phyloP scores from a whole-genome alignment of 139 green algal genomes.

The Edaphochlamys debaryana region DNA sequence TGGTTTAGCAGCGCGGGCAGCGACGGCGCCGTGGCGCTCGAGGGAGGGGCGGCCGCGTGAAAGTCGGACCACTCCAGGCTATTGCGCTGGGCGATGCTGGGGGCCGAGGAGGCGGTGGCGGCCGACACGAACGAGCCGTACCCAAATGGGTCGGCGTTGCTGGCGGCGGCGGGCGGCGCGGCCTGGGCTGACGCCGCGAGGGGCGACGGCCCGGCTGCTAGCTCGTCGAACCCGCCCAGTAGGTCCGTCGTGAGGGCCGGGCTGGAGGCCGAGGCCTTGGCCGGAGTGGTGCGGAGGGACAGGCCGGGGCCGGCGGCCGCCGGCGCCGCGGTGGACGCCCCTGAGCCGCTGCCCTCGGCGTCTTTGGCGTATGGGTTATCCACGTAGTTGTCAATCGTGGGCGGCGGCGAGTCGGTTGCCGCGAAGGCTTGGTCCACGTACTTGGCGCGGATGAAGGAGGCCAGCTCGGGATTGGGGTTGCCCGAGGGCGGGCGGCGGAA shows the following conservation, averaged over 20 bases:
- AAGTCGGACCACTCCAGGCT: conserved; percentile 50
- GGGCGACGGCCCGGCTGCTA: neutral
- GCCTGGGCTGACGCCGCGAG: neutral
- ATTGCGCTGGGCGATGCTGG: neutral
- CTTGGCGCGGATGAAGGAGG: conserved; percentile 87
- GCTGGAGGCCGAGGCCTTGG: neutral
- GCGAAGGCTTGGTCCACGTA: conserved; percentile 69
- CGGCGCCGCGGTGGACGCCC: neutral
- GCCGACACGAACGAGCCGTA: conserved; percentile 37
- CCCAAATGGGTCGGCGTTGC: conserved; percentile 5
- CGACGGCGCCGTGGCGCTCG: neutral
- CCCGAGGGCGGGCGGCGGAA: conserved; percentile 78
- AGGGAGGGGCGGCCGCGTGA: neutral
- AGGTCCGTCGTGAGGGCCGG: conserved; percentile 32
- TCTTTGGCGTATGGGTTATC: conserved; percentile 71
- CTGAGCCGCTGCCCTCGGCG: neutral
- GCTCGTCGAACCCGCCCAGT: conserved; percentile 46
- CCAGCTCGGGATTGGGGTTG: conserved; percentile 75
- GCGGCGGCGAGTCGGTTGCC: conserved; percentile 66
- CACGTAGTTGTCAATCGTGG: conserved; percentile 84
- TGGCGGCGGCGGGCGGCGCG: neutral
- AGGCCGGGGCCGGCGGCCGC: neutral
- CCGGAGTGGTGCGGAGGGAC: neutral
- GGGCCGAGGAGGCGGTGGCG: neutral
- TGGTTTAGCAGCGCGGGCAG: neutral